Evolutionary conservation across 176 grass and related monocot species (phyloP).

Genomic region (Aegilops longissima): DNA sequence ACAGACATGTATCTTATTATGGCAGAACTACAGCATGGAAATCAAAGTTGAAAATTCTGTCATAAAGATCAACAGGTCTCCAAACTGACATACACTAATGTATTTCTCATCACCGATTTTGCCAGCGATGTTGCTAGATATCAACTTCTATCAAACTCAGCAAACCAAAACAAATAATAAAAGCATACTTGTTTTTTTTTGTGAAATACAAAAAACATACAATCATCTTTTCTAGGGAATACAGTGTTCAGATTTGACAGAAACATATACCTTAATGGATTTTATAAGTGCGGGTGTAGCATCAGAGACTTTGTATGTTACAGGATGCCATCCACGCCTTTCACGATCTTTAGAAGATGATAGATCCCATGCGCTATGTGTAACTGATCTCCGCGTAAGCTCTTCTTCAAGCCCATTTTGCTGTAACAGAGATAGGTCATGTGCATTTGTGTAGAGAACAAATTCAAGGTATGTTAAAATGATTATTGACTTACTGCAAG

Average conservation of each 20-base stretch:
- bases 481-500: conserved; percentile 68
- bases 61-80: background rate
- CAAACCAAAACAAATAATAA: conserved; percentile 11
- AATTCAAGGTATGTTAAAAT: background rate
- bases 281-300: conserved; percentile 74
- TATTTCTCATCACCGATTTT: background rate
- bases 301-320: conserved; percentile 87
- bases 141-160: background rate
- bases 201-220: background rate
- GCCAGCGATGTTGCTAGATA: background rate
- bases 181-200: background rate
- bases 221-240: background rate
- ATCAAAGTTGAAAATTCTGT: conserved; percentile 6
- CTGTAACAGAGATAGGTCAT: conserved; percentile 50
- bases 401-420: conserved; percentile 90
- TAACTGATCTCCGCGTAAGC: conserved; percentile 83
- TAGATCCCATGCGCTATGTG: conserved; percentile 85
- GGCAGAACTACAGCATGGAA: background rate
- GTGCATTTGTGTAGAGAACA: conserved; percentile 25
- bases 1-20: background rate
- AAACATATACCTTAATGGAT: conserved; percentile 72
- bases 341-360: conserved; percentile 93
- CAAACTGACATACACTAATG: background rate
- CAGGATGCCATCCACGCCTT: conserved; percentile 96
- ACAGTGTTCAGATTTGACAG: conserved; percentile 2